A percentile compares a stretch with the other conserved stretches of the same genome.
Evolutionary conservation across 495 filamentous ascomycete species (phyloP).

Genomic region (Xylaria castorea): DNA sequence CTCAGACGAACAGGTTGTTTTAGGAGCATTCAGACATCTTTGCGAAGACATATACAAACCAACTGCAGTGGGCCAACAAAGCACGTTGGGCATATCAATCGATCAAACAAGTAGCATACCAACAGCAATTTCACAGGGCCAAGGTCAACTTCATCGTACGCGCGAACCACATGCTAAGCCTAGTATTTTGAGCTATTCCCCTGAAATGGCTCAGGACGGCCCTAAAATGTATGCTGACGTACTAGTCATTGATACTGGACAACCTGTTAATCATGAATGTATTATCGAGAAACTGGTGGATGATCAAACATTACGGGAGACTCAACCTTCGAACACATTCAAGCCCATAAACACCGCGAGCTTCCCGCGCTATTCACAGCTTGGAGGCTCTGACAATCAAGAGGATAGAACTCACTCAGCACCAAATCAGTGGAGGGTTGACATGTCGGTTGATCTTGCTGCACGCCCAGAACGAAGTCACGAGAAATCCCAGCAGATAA

Average conservation of each 20-base stretch:
- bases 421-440: conserved; percentile 41
- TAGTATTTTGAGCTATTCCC: neutral
- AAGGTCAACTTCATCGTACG: neutral
- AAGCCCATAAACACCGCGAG: conserved; percentile 22
- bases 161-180: neutral
- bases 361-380: neutral
- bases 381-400: neutral
- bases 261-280: neutral
- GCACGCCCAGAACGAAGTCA: conserved; percentile 35
- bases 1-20: conserved; percentile 60
- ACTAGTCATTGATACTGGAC: neutral
- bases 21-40: conserved; percentile 58
- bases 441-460: conserved; percentile 46
- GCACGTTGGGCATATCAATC: neutral
- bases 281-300: neutral
- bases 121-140: neutral
- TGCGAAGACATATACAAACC: conserved; percentile 59
- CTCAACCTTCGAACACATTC: conserved; percentile 9
- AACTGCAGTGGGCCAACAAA: neutral
- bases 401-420: conserved; percentile 21
- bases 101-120: neutral
- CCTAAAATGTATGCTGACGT: neutral
- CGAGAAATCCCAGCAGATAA: conserved; percentile 26
- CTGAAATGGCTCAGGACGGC: neutral
- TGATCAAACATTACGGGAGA: neutral